These are phyloP conservation scores for Herpetospermum pedunculosum DNA, from an alignment of 306 rosid species.

Conservation along the genomic window DNA sequence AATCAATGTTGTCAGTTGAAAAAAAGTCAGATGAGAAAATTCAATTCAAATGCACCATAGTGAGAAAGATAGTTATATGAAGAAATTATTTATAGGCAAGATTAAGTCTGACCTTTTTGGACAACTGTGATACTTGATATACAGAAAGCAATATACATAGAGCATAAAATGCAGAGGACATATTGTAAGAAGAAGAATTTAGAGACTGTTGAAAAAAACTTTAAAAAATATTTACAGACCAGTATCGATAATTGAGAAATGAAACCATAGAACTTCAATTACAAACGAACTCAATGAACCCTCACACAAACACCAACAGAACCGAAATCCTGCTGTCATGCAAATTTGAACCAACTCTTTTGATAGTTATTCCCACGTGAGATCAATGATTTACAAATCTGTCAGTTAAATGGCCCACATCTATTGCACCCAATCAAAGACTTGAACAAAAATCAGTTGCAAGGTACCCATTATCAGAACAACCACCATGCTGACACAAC, in stretches of 20 bases:
- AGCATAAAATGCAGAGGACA: not conserved
- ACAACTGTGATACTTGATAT: not conserved
- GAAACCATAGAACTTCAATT: not conserved
- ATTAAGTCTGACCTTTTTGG: not conserved
- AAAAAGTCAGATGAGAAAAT: constrained; percentile 11
- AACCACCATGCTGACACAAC: not conserved
- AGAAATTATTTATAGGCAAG: not conserved
- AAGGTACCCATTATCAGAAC: not conserved
- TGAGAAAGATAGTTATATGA: not conserved
- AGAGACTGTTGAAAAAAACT: not conserved
- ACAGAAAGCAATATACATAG: not conserved
- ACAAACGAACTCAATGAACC: not conserved
- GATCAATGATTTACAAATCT: not conserved
- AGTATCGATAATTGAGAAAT: not conserved
- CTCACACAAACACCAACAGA: not conserved
- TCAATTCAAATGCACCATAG: not conserved
- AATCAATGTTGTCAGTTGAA: constrained; percentile 26
- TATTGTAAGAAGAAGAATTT: not conserved
- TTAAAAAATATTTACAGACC: not conserved
- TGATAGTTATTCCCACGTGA: not conserved
- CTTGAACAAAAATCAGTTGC: not conserved
- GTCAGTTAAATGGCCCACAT: not conserved
- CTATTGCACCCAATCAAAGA: not conserved
- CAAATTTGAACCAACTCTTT: not conserved
- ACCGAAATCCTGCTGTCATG: not conserved